Percentiles rank a stretch among this genome's conserved stretches.
These are phyloP conservation scores for Delitschia confertaspora DNA, from an alignment of 495 filamentous ascomycete species.

Conservation along the genomic window DNA sequence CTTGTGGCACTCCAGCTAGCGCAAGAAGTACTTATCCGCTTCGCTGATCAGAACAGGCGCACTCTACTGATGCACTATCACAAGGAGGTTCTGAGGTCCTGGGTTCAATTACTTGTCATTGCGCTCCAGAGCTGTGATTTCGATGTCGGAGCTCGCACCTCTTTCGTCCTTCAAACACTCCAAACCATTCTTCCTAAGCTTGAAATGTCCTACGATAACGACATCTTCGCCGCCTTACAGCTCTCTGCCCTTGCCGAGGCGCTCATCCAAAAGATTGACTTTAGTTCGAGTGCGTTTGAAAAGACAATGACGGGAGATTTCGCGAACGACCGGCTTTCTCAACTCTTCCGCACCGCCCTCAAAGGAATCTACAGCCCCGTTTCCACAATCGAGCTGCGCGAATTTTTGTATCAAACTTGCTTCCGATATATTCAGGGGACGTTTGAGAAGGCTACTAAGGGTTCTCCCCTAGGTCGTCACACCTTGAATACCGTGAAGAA, in stretches of 20 bases:
- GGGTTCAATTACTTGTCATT: slow-evolving; percentile 71
- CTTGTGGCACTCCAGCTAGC: slow-evolving; percentile 52
- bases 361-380: slow-evolving; percentile 63
- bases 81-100: slow-evolving; percentile 59
- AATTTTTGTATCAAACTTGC: slow-evolving; percentile 80
- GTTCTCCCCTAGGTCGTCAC: slow-evolving; percentile 47
- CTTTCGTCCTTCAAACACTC: slow-evolving; percentile 73
- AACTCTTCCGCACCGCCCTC: slow-evolving; percentile 78
- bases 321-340: slow-evolving; percentile 78
- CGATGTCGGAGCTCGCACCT: slow-evolving; percentile 53
- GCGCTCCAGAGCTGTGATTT: slow-evolving; percentile 70
- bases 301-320: slow-evolving; percentile 50
- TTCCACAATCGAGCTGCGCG: slow-evolving; percentile 59
- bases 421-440: slow-evolving; percentile 74
- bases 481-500: slow-evolving; percentile 66
- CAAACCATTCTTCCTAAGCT: slow-evolving; percentile 81
- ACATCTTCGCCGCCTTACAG: slow-evolving; percentile 56
- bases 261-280: slow-evolving; percentile 64
- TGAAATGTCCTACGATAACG: slow-evolving; percentile 58
- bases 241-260: slow-evolving; percentile 69
- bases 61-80: slow-evolving; percentile 50
- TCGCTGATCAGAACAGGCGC: slow-evolving; percentile 56
- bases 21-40: slow-evolving; percentile 44
- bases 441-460: slow-evolving; percentile 41
- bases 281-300: slow-evolving; percentile 31